A percentile compares a stretch with the other conserved stretches of the same genome.
These are phyloP conservation scores for Diaporthe humulicola DNA, from an alignment of 2,329 filamentous ascomycete genomes.

Conservation along the genomic window DNA sequence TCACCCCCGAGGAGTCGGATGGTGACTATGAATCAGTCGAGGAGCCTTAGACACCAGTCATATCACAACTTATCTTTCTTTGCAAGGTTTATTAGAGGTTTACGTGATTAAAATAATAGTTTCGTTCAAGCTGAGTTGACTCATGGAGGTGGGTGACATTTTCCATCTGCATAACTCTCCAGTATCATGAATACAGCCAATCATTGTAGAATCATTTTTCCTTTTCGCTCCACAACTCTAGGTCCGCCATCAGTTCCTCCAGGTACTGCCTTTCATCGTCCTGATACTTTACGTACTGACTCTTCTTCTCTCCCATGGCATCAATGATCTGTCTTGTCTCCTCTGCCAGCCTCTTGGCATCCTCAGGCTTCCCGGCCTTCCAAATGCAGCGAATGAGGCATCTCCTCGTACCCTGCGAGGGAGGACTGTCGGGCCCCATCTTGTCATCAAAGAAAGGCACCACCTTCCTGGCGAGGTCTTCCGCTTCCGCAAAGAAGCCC, in stretches of 20 bases:
- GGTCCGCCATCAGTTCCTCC: not conserved
- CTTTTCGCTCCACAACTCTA: not conserved
- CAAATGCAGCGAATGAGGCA: slow-evolving; percentile 17
- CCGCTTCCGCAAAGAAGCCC: not conserved
- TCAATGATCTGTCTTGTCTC: slow-evolving; percentile 25
- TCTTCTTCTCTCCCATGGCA: slow-evolving; percentile 10
- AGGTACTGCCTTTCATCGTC: slow-evolving; percentile 17
- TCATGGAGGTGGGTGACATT: not conserved
- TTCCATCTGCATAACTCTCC: too few relatives aligned
- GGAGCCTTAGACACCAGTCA: not conserved
- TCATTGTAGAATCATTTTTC: not conserved
- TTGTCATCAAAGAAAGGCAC: slow-evolving; percentile 4
- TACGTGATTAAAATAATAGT: not conserved
- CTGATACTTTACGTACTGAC: slow-evolving; percentile 21
- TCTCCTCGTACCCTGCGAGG: slow-evolving; percentile 12
- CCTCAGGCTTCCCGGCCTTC: slow-evolving; percentile 14
- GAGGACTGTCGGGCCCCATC: slow-evolving; percentile 21
- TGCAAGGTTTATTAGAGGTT: not conserved
- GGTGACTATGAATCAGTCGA: not conserved
- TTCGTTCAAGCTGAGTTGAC: not conserved
- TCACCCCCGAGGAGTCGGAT: too few relatives aligned
- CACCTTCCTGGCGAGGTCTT: slow-evolving; percentile 10
- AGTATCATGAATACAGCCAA: not conserved
- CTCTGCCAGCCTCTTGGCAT: slow-evolving; percentile 1
- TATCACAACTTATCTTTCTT: not conserved